A percentile compares a stretch with the other conserved stretches of the same genome.
These are phyloP conservation scores for Gracilaria caudata DNA, from an alignment of 23 red algal species.

Conservation along the genomic window DNA sequence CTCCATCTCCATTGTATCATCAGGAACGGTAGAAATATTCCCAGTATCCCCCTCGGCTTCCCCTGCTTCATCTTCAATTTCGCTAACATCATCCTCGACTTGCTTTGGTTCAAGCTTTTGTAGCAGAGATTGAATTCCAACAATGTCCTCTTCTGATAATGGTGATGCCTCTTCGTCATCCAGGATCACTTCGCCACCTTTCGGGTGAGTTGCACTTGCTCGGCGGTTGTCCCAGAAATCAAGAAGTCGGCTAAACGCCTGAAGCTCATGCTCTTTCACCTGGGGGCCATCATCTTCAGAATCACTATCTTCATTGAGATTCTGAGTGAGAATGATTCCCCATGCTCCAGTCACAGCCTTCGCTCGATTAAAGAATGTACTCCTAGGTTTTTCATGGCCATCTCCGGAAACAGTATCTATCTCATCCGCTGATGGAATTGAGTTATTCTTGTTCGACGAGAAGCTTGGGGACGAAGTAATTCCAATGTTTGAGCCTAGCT, in stretches of 20 bases:
- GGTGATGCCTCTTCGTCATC: conserved; percentile 54
- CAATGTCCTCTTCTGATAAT: conserved; percentile 58
- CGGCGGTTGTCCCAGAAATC: conserved; percentile 79
- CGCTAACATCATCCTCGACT: conserved; percentile 60
- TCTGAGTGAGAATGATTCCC: conserved; percentile 68
- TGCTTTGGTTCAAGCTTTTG: conserved; percentile 73
- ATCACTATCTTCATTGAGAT: conserved; percentile 59
- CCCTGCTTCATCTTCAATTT: conserved; percentile 42
- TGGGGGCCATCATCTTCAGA: conserved; percentile 62
- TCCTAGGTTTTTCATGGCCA: neutral
- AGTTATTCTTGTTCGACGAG: conserved; percentile 37
- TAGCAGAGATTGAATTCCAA: conserved; percentile 58
- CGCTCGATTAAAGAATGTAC: conserved; percentile 50
- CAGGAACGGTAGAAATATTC: neutral
- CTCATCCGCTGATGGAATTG: conserved; percentile 1
- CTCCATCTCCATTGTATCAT: neutral
- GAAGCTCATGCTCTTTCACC: conserved; percentile 63
- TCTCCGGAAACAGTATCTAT: neutral
- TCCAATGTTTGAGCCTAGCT: conserved; percentile 65
- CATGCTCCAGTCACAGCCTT: conserved; percentile 74
- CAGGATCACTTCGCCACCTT: conserved; percentile 36
- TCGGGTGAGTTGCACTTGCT: conserved; percentile 51
- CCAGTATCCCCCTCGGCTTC: neutral
- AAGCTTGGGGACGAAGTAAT: conserved; percentile 74
- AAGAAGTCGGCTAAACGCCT: conserved; percentile 70